Conservation (phyloP, 2,329 filamentous ascomycete genomes). For the Onygenales sp. region DNA sequence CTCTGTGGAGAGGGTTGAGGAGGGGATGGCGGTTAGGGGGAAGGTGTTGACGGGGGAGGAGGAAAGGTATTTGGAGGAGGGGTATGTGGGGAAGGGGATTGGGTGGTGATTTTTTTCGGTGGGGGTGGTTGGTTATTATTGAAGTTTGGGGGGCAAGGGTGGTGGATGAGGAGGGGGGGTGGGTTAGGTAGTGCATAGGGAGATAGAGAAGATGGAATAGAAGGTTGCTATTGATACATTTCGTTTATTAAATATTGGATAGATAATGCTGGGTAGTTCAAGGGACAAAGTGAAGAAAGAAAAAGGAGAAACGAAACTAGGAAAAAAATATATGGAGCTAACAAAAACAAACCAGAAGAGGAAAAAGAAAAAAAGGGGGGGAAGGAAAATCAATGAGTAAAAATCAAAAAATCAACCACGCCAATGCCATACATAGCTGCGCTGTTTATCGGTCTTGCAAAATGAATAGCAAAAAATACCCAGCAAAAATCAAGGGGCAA, state of each 20-base stretch:
- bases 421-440: not conserved
- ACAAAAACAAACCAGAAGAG: not conserved
- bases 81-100: constrained; percentile 23
- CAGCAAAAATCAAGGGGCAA: not conserved
- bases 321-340: not conserved
- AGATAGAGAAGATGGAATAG: too few species aligned
- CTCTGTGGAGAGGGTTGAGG: constrained; percentile 39
- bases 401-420: not conserved
- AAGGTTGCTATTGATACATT: too few species aligned
- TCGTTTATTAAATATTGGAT: too few species aligned
- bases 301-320: too few species aligned
- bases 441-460: not conserved
- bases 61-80: constrained; percentile 42
- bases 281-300: too few species aligned
- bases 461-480: not conserved
- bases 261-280: too few species aligned
- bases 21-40: constrained; percentile 35
- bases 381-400: not conserved
- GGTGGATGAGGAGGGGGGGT: too few species aligned
- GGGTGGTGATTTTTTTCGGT: too few species aligned
- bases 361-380: not conserved
- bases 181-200: too few species aligned
- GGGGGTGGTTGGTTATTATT: too few species aligned
- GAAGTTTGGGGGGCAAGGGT: too few species aligned
- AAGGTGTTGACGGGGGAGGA: constrained; percentile 40